A percentile compares a stretch with the other conserved stretches of the same genome.
Evolutionary conservation across 306 rosid species (phyloP).

Genomic region (Sindora glabra): DNA sequence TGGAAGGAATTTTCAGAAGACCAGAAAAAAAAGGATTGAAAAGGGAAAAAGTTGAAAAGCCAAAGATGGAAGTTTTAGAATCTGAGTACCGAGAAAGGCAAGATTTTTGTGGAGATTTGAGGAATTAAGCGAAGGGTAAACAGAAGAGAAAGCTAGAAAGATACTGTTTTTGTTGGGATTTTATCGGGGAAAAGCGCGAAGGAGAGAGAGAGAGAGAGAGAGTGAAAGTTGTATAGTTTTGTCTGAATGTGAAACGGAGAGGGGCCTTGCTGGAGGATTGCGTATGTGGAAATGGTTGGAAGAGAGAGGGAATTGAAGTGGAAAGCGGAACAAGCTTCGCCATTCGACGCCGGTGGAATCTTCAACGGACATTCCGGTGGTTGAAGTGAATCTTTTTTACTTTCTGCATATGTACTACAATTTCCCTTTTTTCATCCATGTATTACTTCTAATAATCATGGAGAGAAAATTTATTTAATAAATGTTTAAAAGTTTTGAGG

Average conservation of each 20-base stretch:
- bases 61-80: constrained; percentile 1
- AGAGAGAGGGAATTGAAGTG: background rate
- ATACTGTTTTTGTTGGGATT: constrained; percentile 3
- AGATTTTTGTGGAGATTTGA: background rate
- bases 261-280: constrained; percentile 4
- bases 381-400: background rate
- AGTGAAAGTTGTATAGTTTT: background rate
- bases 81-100: background rate
- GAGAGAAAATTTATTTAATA: too few relatives aligned
- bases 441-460: too few relatives aligned
- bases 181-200: background rate
- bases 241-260: constrained; percentile 9
- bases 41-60: background rate
- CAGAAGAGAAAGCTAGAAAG: background rate
- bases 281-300: constrained; percentile 5
- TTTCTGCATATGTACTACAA: too few relatives aligned
- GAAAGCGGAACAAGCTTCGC: background rate
- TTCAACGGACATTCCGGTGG: background rate
- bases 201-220: background rate
- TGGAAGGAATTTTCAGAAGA: background rate
- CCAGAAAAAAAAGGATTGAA: background rate
- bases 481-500: too few relatives aligned
- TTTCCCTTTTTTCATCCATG: too few relatives aligned
- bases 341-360: constrained; percentile 17
- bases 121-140: background rate